phyloP scores from a whole-genome alignment of 2,329 filamentous ascomycete species.

The Zymoseptoria tritici region DNA sequence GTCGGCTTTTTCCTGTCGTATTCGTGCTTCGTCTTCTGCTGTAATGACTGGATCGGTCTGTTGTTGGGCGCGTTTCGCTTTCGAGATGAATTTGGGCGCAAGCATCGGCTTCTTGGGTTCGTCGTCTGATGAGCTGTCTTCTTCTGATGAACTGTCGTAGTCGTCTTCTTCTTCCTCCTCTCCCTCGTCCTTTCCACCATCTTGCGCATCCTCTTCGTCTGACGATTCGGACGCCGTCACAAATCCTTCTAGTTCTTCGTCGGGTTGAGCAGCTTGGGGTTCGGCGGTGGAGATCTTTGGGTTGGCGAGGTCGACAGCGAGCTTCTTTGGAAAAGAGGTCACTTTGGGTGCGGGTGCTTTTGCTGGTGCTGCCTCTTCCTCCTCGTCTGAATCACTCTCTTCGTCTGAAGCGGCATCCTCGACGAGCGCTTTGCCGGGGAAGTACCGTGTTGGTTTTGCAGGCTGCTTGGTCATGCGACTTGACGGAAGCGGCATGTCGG shows the following conservation, averaged over 20 bases:
- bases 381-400: constrained; percentile 45
- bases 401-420: constrained; percentile 38
- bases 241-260: constrained; percentile 46
- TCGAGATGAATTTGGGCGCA: constrained; percentile 61
- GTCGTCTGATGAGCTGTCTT: constrained; percentile 51
- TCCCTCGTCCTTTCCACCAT: constrained; percentile 23
- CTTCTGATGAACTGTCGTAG: constrained; percentile 48
- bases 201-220: constrained; percentile 32
- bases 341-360: constrained; percentile 35
- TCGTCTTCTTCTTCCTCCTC: constrained; percentile 34
- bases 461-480: constrained; percentile 87
- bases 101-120: constrained; percentile 52
- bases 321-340: constrained; percentile 40
- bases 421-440: constrained; percentile 69
- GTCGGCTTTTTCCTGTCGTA: constrained; percentile 65
- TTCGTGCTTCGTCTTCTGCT: constrained; percentile 45
- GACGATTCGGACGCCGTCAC: constrained; percentile 47
- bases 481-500: constrained; percentile 56
- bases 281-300: constrained; percentile 17
- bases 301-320: constrained; percentile 37
- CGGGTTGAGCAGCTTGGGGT: constrained; percentile 26
- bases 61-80: constrained; percentile 48
- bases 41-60: constrained; percentile 30
- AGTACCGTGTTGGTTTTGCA: constrained; percentile 68
- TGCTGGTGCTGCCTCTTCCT: constrained; percentile 37